Percentiles rank a stretch among this genome's conserved stretches.
These are phyloP conservation scores for Phaseolus lunatus DNA, from an alignment of 306 rosid species.

Conservation along the genomic window DNA sequence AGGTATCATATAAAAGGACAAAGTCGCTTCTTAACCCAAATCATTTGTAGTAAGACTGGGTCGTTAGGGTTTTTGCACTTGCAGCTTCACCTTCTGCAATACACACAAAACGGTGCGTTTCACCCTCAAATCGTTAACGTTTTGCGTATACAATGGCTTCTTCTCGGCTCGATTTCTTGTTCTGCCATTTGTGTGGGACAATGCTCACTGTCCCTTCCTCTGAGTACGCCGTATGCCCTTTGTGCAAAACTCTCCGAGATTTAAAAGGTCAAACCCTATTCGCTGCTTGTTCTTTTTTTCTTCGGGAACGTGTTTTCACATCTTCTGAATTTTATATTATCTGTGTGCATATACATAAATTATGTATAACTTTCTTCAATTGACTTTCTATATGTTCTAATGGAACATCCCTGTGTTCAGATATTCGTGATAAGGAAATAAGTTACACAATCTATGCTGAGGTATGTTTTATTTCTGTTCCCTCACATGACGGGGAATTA, in stretches of 20 bases:
- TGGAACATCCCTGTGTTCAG: conserved; percentile 19
- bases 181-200: conserved; percentile 54
- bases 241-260: conserved; percentile 41
- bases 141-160: conserved; percentile 38
- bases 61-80: not conserved
- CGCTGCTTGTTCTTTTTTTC: not conserved
- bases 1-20: no score
- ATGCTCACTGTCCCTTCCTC: conserved; percentile 46
- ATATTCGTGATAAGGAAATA: conserved; percentile 39
- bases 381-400: not conserved
- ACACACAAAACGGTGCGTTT: not conserved
- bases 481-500: not conserved
- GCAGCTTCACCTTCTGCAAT: not conserved
- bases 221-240: conserved; percentile 44
- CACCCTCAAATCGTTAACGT: not conserved
- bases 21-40: no score
- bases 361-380: not conserved
- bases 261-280: conserved; percentile 20
- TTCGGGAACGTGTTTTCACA: not conserved
- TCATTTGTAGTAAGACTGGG: no score
- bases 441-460: conserved; percentile 41
- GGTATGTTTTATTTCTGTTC: conserved; percentile 15
- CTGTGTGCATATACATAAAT: not conserved
- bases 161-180: conserved; percentile 53
- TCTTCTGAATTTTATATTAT: not conserved